phyloP scores from a whole-genome alignment of 192 early-diverging fungal genomes.

The Geranomyces variabilis region DNA sequence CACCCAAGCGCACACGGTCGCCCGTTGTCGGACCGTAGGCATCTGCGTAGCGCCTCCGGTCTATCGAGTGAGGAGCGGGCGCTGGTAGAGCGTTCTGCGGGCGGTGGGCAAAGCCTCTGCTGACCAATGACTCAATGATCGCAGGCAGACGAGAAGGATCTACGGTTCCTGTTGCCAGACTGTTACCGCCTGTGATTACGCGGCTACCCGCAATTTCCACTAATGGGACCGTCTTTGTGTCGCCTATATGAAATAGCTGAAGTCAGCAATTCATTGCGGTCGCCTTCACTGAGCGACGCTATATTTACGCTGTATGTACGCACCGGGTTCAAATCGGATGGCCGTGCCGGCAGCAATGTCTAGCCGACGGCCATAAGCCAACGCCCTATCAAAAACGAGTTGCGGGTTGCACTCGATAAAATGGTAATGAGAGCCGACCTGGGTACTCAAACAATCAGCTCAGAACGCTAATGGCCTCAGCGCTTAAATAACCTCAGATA shows the following conservation, averaged over 20 bases:
- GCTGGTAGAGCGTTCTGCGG: conserved; percentile 53
- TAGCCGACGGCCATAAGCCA: conserved; percentile 84
- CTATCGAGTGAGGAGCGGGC: conserved; percentile 66
- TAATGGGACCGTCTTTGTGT: conserved; percentile 80
- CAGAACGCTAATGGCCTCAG: background rate
- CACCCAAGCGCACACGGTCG: conserved; percentile 84
- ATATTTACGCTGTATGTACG: background rate
- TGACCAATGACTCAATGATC: conserved; percentile 55
- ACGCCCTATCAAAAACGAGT: conserved; percentile 79
- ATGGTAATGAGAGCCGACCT: conserved; percentile 96
- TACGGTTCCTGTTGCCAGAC: conserved; percentile 75
- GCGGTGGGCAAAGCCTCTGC: conserved; percentile 65
- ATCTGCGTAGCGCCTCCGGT: conserved; percentile 81
- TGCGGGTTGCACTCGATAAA: conserved; percentile 89
- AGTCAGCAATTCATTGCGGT: background rate
- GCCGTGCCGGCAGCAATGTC: conserved; percentile 95
- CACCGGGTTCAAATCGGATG: conserved; percentile 88
- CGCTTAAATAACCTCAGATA: background rate
- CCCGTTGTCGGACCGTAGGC: conserved; percentile 93
- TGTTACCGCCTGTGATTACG: conserved; percentile 84
- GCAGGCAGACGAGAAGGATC: conserved; percentile 50
- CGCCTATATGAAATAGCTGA: conserved; percentile 53
- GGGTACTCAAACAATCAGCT: background rate
- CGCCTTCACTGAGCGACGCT: no score
- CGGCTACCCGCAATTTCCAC: conserved; percentile 82